Conservation (phyloP, 2,329 filamentous ascomycete species). For the Cladosporium velox region DNA sequence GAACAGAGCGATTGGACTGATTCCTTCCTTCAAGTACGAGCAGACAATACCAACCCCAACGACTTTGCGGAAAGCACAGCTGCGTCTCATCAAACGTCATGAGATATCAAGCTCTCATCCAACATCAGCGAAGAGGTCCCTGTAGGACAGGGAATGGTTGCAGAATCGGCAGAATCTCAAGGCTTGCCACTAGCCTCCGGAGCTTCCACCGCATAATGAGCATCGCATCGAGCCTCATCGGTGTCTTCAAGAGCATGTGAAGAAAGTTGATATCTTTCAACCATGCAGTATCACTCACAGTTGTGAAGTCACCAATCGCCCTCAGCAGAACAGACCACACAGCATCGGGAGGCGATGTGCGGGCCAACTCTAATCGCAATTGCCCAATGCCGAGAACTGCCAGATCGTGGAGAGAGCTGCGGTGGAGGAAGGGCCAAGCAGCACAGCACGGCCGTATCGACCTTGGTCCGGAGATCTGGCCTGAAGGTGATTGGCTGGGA, state of each 20-base stretch:
- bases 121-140: background rate
- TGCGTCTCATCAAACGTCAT: background rate
- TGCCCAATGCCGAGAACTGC: background rate
- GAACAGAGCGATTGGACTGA: background rate
- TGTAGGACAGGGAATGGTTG: background rate
- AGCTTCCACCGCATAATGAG: background rate
- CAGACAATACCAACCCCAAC: background rate
- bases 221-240: background rate
- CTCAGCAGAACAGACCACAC: slow-evolving; percentile 7
- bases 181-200: background rate
- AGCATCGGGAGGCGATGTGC: slow-evolving; percentile 11
- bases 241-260: slow-evolving; percentile 6
- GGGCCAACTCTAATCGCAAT: slow-evolving; percentile 16
- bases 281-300: background rate
- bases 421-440: background rate
- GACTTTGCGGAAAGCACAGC: background rate
- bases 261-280: background rate
- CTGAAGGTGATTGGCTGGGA: slow-evolving; percentile 10
- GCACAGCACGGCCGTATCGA: slow-evolving; percentile 7
- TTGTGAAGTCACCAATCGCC: slow-evolving; percentile 5
- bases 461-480: slow-evolving; percentile 12
- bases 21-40: background rate
- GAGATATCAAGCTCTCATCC: background rate
- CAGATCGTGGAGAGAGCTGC: slow-evolving; percentile 20
- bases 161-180: background rate